Base-by-base conservation (phyloP, 1,139 yeast species). In the Saccharomycopsis phalli region DNA sequence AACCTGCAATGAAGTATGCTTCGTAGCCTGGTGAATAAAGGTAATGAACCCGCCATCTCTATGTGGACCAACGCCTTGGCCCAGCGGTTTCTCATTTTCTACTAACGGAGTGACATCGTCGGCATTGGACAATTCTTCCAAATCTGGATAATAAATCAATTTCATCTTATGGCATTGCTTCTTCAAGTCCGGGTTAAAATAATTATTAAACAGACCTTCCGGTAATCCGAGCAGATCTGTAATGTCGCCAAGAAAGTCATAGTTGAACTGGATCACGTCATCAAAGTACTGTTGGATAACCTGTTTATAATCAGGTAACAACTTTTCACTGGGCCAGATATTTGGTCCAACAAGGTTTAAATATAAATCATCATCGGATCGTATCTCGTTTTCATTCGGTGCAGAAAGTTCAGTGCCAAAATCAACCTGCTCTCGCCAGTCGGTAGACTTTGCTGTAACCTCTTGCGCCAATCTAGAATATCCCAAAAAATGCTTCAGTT, bases 21-120 rank as follows among this genome's bases (percentile, higher is more conserved):
- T 71, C 0, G 74, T 65, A 2, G 71, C 83, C 52, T 77, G 84
- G 50, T 65, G 71, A 13, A 77, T 76, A 51, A 68, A 73, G 0
- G 83, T 76, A 34, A 77, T 52, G 49, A 77, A 63, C 46, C 76
- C 82, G n/a, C 78, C 71, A 51, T 78, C 86, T 49, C 82, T 68
- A 53, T 79, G 86, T 2, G 82, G 81, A 1, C 87, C 86, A 27
- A 73, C 77, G 2, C 86, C 83, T 53, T 77, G 84, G 20, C 61
- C 60, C 5, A 29, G 49, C 0, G 53, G 46, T 14, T 55, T 51
- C 10, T 56, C 47, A 14, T 54, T 54, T 19, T 49, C 52, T 2
- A 16, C 13, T 11, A 16, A 18, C 7, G 33, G 27, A n/a, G 28
- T 27, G 4, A 4, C 18, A 16, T 22, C 17, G 3, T 16, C 23